Conservation (phyloP, 176 grass and related monocot genomes). For the Avena insularis region DNA sequence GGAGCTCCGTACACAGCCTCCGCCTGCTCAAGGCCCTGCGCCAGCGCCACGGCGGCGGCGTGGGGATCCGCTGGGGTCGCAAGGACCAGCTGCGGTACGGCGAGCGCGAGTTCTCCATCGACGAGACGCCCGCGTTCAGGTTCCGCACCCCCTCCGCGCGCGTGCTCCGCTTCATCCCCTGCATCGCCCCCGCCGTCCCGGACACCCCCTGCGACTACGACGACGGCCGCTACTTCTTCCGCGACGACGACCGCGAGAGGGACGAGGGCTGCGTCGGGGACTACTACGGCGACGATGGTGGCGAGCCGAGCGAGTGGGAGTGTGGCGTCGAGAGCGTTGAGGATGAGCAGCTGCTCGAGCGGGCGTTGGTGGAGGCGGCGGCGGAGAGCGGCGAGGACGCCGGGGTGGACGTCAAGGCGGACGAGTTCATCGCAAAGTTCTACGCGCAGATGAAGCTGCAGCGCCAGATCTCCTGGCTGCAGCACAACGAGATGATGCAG, state of each 20-base stretch:
- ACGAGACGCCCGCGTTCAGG: conserved; percentile 79
- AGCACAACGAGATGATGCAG: conserved; percentile 78
- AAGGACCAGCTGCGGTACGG: conserved; percentile 47
- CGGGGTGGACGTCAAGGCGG: conserved; percentile 78
- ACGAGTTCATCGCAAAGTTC: conserved; percentile 87
- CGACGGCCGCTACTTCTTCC: conserved; percentile 54
- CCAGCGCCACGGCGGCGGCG: conserved; percentile 12
- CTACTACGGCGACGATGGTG: neutral
- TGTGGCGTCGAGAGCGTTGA: neutral
- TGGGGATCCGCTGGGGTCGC: neutral
- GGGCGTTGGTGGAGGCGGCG: conserved; percentile 28
- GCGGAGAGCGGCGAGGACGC: conserved; percentile 15
- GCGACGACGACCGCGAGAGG: neutral
- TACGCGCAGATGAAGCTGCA: conserved; percentile 84
- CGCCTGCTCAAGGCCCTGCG: conserved; percentile 62
- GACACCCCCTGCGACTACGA: conserved; percentile 57
- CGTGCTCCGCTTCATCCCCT: conserved; percentile 69
- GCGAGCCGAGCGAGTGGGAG: conserved; percentile 18
- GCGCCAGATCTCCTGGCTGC: conserved; percentile 64
- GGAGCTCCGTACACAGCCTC: conserved; percentile 59
- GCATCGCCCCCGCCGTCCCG: conserved; percentile 54
- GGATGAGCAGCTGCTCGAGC: conserved; percentile 39
- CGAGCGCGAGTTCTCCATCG: conserved; percentile 88
- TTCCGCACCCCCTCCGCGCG: conserved; percentile 66
- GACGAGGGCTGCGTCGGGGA: conserved; percentile 7